Percentiles rank a stretch among this genome's conserved stretches.
Evolutionary conservation across 805 yeast genomes (phyloP).

Genomic region (Candida sanyiensis): DNA sequence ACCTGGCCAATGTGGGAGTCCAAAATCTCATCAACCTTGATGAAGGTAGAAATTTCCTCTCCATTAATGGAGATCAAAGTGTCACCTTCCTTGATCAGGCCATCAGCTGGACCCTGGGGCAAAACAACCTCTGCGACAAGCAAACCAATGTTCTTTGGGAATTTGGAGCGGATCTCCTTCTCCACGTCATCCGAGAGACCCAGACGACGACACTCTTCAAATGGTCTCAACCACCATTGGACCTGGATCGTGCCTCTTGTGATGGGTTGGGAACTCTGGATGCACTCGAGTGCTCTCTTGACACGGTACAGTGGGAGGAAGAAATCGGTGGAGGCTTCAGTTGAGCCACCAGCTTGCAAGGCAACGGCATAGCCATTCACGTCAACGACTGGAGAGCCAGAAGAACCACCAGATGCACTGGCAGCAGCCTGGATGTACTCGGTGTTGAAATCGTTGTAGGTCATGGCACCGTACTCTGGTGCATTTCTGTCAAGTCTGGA

Average conservation of each 20-base stretch:
- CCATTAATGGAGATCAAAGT: constrained; percentile 70
- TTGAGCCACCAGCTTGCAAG: constrained; percentile 88
- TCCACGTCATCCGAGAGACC: constrained; percentile 78
- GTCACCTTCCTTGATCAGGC: constrained; percentile 76
- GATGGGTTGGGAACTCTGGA: constrained; percentile 53
- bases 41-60: constrained; percentile 57
- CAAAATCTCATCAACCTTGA: constrained; percentile 75
- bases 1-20: constrained; percentile 62
- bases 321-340: constrained; percentile 90
- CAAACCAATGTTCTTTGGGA: constrained; percentile 74
- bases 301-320: constrained; percentile 84
- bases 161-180: constrained; percentile 54
- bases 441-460: constrained; percentile 90
- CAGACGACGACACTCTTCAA: constrained; percentile 82
- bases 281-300: constrained; percentile 69
- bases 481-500: constrained; percentile 85
- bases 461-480: constrained; percentile 83
- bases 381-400: constrained; percentile 95
- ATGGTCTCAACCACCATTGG: constrained; percentile 83
- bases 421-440: constrained; percentile 96
- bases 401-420: constrained; percentile 90
- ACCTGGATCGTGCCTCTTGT: constrained; percentile 91
- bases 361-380: constrained; percentile 86
- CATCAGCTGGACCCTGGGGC: constrained; percentile 82
- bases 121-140: constrained; percentile 77